Evolutionary conservation across 257 asterid species (phyloP), one percentile per base, ranked within the genome.

Genomic region (Scutellaria galericulata): DNA sequence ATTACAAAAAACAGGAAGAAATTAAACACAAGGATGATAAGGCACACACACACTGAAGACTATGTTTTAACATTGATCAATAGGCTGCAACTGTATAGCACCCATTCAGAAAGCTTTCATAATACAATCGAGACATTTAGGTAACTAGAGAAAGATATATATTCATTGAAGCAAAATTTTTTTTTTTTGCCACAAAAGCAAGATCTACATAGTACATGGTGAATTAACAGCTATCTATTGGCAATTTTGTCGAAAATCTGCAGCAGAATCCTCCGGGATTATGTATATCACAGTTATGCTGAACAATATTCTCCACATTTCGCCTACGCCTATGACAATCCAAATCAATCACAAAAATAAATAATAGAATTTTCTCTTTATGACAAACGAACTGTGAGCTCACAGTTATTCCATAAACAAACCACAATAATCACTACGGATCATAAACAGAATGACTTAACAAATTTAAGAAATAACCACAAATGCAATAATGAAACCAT

Each of bases 401-500:
- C n/a, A 10, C 37, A 64, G 15, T 48, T 20, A 40, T 39, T 55
- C 56, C 64, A 22, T 13, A 48, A 56, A 68, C 10, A 58, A 7
- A 7, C 24, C 55, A 24, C 70, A 79, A 48, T 47, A 5, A 27
- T 42, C 52, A 53, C 71, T 27, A 24, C 44, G 41, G 70, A 76
- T 58, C 80, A 22, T 10, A 77, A 53, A 53, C 73, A 48, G 62
- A 70, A 65, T 11, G 22, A 42, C 62, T 14, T 39, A 22, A 48
- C 40, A 53, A 52, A 63, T 37, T 40, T 2, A 7, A 42, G 35
- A 41, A 72, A 35, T 8, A 14, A 51, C 12, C 65, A 51, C 5
- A 69, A 58, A 15, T 5, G 41, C 70, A 66, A 14, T 40, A 53
- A 64, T 48, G 10, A 58, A 51, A 74, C 82, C 60, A 74, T 62